A percentile compares a stretch with the other conserved stretches of the same genome.
Evolutionary conservation across 1,284 basidiomycete species (phyloP).

Genomic region (Pholiota adiposa): DNA sequence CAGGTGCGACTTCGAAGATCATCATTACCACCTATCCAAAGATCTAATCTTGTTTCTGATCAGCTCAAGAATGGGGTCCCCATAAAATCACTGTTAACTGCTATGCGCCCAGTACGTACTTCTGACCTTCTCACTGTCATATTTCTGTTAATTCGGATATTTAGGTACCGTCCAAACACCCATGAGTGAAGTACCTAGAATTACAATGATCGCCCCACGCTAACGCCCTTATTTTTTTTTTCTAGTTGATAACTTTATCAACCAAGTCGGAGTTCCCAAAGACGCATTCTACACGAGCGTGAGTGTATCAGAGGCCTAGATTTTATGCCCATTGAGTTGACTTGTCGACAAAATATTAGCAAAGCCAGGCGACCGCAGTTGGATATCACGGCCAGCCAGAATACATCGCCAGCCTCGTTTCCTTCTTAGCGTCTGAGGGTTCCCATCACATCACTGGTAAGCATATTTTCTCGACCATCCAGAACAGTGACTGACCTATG

Average conservation of each 20-base stretch:
- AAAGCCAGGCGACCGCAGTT: background rate
- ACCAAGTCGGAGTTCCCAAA: background rate
- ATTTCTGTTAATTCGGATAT: constrained; percentile 3
- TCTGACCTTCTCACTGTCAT: constrained; percentile 7
- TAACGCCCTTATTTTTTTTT: background rate
- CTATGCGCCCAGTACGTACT: constrained; percentile 27
- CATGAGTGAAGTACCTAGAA: background rate
- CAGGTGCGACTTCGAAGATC: constrained; percentile 21
- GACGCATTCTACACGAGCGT: background rate
- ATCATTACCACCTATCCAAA: too few species aligned
- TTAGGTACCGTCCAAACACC: background rate
- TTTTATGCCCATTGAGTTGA: background rate
- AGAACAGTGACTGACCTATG: background rate
- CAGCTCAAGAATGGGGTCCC: constrained; percentile 27
- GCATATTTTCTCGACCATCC: background rate
- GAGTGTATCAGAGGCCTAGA: background rate
- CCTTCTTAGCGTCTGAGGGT: constrained; percentile 13
- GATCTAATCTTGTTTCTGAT: background rate
- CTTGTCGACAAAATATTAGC: background rate
- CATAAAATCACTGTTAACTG: constrained; percentile 33
- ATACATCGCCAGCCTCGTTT: constrained; percentile 16
- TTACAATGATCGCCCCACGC: too few species aligned
- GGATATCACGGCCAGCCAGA: constrained; percentile 10
- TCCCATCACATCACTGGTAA: constrained; percentile 17
- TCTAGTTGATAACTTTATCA: constrained; percentile 2